These are phyloP conservation scores for Pilasporangium apinafurcum DNA, from an alignment of 352 stramenopile species.

Conservation along the genomic window DNA sequence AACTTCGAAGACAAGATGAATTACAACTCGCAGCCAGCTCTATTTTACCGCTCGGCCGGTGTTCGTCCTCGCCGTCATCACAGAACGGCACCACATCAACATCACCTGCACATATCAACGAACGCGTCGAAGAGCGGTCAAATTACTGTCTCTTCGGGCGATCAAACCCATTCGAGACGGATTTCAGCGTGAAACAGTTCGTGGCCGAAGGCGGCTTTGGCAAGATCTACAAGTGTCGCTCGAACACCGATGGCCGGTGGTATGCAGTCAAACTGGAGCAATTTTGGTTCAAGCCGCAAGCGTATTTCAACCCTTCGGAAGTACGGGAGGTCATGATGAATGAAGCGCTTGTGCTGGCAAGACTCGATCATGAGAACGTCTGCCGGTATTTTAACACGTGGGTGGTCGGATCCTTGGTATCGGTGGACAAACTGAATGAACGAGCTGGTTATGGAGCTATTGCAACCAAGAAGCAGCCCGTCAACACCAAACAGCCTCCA, in stretches of 20 bases:
- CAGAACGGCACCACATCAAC: conserved; percentile 9
- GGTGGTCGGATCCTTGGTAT: conserved; percentile 64
- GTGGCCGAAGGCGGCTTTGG: conserved; percentile 70
- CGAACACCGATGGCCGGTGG: conserved; percentile 54
- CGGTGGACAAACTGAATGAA: conserved; percentile 36
- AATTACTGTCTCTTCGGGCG: conserved; percentile 47
- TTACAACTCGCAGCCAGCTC: conserved; percentile 7
- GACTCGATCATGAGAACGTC: conserved; percentile 93
- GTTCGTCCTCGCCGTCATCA: conserved; percentile 42
- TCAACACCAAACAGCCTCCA: not conserved
- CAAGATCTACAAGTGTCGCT: conserved; percentile 76
- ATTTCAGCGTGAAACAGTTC: conserved; percentile 63
- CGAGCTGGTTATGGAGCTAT: no score
- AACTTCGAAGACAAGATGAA: no score
- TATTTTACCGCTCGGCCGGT: conserved; percentile 44
- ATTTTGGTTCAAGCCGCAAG: conserved; percentile 81
- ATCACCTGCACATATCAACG: conserved; percentile 1
- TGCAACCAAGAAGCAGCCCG: no score
- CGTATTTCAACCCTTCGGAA: conserved; percentile 65
- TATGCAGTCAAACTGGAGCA: conserved; percentile 80
- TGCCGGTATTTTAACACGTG: conserved; percentile 90
- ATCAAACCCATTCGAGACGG: conserved; percentile 72
- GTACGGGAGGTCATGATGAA: conserved; percentile 91
- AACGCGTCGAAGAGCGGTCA: conserved; percentile 19
- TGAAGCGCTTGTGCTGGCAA: conserved; percentile 88